Base-by-base conservation (phyloP, 768 basidiomycete species). In the Leucosporidium scottii region DNA sequence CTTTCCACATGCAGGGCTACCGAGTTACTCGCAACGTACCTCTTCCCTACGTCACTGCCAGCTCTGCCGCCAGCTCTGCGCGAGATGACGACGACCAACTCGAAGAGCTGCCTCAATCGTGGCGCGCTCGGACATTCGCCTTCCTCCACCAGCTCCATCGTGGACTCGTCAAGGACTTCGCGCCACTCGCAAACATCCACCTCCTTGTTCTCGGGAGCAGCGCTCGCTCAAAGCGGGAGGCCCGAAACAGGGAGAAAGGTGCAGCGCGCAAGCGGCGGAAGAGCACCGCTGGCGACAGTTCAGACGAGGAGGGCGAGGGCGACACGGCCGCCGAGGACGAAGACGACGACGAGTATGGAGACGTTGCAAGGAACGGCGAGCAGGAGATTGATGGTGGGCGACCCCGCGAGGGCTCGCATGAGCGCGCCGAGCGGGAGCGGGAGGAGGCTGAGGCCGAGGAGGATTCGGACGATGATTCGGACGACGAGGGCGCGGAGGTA, bases 11-110 rank as follows among this genome's bases (percentile, higher is more conserved):
- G 3, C 13, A 44, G 39, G 39, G 92, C 74, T 94, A 91, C 77
- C 90, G 92, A 28, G 85, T 89, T 53, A 91, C 88, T 2, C 82
- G 87, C 30, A 91, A 96, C 74, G 85, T 91, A 20, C 88, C 90
- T 0, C 78, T 96, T 44, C 91, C 91, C 2, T 94, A 93, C 77
- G 61, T 70, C 2, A 65, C 36, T 27, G 36, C 55, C 1, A 25
- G 23, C 44, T 7, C 55, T 9, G 30, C 54, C 53, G n/a, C 36
- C 8, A 12, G 21, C 28, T 39, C 66, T 10, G 58, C 56, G 1
- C 31, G 47, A 1, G 61, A 63, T 23, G 56, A 64, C 25, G 62
- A 67, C n/a, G 66, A 59, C 20, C 28, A 50, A 25, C n/a, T 56
- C 21, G 49, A 49, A 15, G 34, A 27, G 67, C 30, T 44, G 8